Conservation (phyloP, 148 eudicot genomes). For the Drosera capensis region DNA sequence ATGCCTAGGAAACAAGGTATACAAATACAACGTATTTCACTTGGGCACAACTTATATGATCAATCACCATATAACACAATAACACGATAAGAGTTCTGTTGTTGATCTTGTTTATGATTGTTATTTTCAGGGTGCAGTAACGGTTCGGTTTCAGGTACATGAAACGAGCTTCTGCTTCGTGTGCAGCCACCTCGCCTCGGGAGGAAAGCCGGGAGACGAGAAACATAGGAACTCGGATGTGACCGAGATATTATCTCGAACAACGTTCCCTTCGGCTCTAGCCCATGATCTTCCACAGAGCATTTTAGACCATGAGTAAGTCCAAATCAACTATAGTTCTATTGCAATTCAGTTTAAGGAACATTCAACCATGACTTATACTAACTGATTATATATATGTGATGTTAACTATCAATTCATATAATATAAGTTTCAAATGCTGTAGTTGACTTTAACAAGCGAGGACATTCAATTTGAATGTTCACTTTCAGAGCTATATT, state of each 20-base stretch:
- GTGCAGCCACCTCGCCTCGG: not conserved
- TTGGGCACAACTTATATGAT: too few species aligned
- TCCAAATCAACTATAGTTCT: not conserved
- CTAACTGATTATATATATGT: not conserved
- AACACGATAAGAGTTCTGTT: too few species aligned
- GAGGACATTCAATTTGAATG: too few species aligned
- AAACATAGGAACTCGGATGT: not conserved
- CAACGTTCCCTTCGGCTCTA: not conserved
- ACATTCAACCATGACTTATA: not conserved
- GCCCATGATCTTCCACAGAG: not conserved
- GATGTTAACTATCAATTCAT: too few species aligned
- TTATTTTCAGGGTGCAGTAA: not conserved
- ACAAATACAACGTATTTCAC: too few species aligned
- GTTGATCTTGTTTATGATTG: not conserved
- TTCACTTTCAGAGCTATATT: not conserved
- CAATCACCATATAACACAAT: too few species aligned
- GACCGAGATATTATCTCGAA: not conserved
- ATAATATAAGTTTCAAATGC: too few species aligned
- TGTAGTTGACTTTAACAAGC: not conserved
- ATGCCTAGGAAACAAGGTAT: not conserved
- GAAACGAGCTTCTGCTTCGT: slow-evolving; percentile 2
- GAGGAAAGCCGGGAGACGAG: not conserved
- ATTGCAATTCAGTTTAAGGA: not conserved
- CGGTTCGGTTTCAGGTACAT: not conserved
- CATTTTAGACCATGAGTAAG: not conserved